Base-by-base conservation (phyloP, 352 stramenopile species). In the Thraustotheca clavata region DNA sequence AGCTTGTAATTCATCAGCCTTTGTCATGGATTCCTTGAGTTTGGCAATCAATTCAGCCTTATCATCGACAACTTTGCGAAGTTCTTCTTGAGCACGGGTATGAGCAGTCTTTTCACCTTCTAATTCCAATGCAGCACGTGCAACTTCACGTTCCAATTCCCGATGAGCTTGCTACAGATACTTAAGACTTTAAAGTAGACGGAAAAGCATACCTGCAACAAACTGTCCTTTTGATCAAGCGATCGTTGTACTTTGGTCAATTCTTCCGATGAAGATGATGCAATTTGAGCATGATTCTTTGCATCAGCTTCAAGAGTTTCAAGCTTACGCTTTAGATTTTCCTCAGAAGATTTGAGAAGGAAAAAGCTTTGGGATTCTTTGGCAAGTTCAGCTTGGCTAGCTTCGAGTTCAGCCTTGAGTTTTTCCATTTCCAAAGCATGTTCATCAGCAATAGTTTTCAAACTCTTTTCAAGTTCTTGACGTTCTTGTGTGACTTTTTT, bases 291-390 rank as follows among this genome's bases (percentile, higher is more conserved):
- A n/a, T 27, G 46, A 6, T 54, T 26, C 12, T 50, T 6, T 6
- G 46, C n/a, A 33, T 39, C 7, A 6, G 5, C 38, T 20, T 54
- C 47, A 27, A 65, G 47, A 18, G 38, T 27, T 33, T 26, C 36
- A 4, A 65, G 22, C 31, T 65, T 16, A 27, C 47, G n/a, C 26
- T 54, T 43, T 7, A 34, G 47, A 22, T 50, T 46, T 16, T 40
- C 57, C 47, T 65, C 57, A 0, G 57, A 11, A 7, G 57, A 31
- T 33, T 65, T 65, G 18, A 65, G 38, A 11, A 55, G 20, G 14
- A 55, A 50, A 49, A 65, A 50, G 26, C 38, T 54, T 31, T 65
- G 57, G 12, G 57, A 55, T 54, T 65, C 41, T 27, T 65, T 65
- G 3, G 31, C 57, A 22, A 65, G 47, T 4, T 49, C 39, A 3